A percentile compares a stretch with the other conserved stretches of the same genome.
Conservation (phyloP, 208 protist genomes). For the Trypanosoma boissoni region DNA sequence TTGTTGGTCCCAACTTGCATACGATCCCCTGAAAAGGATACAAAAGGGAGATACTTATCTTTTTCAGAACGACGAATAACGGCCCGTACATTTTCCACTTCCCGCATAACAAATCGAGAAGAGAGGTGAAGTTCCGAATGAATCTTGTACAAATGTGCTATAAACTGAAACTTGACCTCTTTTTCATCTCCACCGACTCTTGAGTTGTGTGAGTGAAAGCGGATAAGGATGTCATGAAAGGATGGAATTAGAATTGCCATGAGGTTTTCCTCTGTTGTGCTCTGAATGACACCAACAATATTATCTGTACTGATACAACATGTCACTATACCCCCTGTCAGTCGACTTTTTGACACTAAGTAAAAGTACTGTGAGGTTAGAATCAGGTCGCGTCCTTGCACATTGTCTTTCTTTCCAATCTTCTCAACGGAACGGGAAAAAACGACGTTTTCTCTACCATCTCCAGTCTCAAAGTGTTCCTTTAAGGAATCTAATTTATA, state of each 20-base stretch:
- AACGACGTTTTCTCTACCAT: slow-evolving; percentile 37
- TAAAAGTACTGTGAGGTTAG: slow-evolving; percentile 50
- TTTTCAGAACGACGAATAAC: slow-evolving; percentile 40
- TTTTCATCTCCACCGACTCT: slow-evolving; percentile 23
- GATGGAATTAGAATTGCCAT: slow-evolving; percentile 51
- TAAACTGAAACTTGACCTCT: slow-evolving; percentile 53
- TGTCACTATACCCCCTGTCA: slow-evolving; percentile 10
- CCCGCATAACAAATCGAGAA: slow-evolving; percentile 42
- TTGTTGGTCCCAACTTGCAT: slow-evolving; percentile 29
- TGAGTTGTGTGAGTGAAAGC: slow-evolving; percentile 27
- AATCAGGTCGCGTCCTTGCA: slow-evolving; percentile 46
- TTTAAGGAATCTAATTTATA: slow-evolving; percentile 33
- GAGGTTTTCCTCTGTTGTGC: slow-evolving; percentile 30
- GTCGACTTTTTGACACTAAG: slow-evolving; percentile 35
- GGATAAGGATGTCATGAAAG: slow-evolving; percentile 64
- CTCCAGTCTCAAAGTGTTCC: slow-evolving; percentile 35
- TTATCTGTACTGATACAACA: slow-evolving; percentile 39
- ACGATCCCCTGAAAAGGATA: slow-evolving; percentile 25
- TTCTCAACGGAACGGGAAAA: slow-evolving; percentile 62
- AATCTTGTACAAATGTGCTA: slow-evolving; percentile 55
- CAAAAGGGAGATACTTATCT: slow-evolving; percentile 36
- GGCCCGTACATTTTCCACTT: slow-evolving; percentile 31
- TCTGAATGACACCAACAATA: slow-evolving; percentile 53
- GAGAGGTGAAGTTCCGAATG: slow-evolving; percentile 26
- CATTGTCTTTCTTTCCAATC: slow-evolving; percentile 46